Conservation (phyloP, 208 protist genomes). For the Strigomonas culicis region DNA sequence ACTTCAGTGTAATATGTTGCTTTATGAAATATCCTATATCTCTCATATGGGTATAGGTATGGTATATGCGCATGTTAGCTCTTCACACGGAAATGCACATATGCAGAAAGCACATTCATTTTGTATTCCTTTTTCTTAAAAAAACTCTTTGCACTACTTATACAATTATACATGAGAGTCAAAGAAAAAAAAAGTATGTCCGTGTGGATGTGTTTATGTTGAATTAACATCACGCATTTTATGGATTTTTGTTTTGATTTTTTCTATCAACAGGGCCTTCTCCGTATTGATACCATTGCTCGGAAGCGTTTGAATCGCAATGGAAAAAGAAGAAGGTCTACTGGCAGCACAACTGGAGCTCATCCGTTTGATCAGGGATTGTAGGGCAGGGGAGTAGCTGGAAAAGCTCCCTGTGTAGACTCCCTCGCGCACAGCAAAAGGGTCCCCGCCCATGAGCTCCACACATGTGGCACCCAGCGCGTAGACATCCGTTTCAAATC, state of each 20-base stretch:
- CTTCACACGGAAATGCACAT: too few relatives aligned
- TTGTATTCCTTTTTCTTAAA: too few relatives aligned
- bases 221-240: not conserved
- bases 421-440: conserved; percentile 27
- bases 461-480: conserved; percentile 83
- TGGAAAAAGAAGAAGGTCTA: conserved; percentile 22
- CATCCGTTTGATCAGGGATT: conserved; percentile 26
- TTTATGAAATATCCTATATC: too few relatives aligned
- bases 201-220: not conserved
- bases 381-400: conserved; percentile 15
- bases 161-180: too few relatives aligned
- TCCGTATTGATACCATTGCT: not conserved
- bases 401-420: conserved; percentile 13
- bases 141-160: too few relatives aligned
- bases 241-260: not conserved
- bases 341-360: conserved; percentile 10
- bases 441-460: conserved; percentile 53
- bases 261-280: not conserved
- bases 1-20: not conserved
- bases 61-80: too few relatives aligned
- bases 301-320: conserved; percentile 22
- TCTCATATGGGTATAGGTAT: too few relatives aligned
- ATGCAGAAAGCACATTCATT: too few relatives aligned
- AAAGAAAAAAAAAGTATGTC: conserved; percentile 1
- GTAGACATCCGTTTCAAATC: conserved; percentile 79